Percentiles rank a stretch among this genome's conserved stretches.
These are phyloP conservation scores for Colletotrichum scovillei DNA, from an alignment of 2,329 filamentous ascomycete species.

Conservation along the genomic window DNA sequence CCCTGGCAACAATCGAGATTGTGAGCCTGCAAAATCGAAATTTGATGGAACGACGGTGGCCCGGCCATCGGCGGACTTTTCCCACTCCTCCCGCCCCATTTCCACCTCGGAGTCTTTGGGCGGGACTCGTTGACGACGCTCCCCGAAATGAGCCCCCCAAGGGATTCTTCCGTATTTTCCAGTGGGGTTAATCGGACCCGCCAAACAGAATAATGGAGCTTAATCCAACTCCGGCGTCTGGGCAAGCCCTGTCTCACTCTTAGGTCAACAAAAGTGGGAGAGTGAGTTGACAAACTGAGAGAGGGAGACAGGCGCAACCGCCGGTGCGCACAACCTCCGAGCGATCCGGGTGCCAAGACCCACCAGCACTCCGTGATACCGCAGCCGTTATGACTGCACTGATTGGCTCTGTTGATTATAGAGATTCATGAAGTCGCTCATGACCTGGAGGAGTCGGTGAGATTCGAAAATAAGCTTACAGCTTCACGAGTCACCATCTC, in stretches of 20 bases:
- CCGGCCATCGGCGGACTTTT: slow-evolving; percentile 13
- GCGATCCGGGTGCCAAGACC: slow-evolving; percentile 34
- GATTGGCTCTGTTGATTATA: slow-evolving; percentile 6
- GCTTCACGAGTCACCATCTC: slow-evolving; percentile 8
- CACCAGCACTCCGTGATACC: slow-evolving; percentile 26
- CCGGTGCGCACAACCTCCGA: slow-evolving; percentile 28
- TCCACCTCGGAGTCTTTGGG: slow-evolving; percentile 27
- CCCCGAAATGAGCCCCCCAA: slow-evolving; percentile 27
- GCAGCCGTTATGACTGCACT: slow-evolving; percentile 14
- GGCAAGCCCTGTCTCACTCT: slow-evolving; percentile 11
- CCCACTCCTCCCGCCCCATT: slow-evolving; percentile 21
- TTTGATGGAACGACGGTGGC: slow-evolving; percentile 21
- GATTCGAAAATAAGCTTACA: slow-evolving; percentile 30
- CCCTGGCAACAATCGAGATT: slow-evolving; percentile 28
- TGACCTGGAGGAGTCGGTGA: slow-evolving; percentile 13
- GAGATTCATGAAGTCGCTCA: neutral
- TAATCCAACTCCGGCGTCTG: neutral
- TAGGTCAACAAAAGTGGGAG: neutral
- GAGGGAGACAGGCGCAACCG: slow-evolving; percentile 17
- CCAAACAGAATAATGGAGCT: neutral
- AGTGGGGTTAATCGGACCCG: slow-evolving; percentile 9
- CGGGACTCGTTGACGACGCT: slow-evolving; percentile 22
- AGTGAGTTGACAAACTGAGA: neutral
- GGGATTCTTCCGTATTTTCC: slow-evolving; percentile 3
- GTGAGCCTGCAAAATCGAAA: slow-evolving; percentile 13